These are phyloP conservation scores for Erodium maritimum DNA, from an alignment of 345 rosid species.

Conservation along the genomic window DNA sequence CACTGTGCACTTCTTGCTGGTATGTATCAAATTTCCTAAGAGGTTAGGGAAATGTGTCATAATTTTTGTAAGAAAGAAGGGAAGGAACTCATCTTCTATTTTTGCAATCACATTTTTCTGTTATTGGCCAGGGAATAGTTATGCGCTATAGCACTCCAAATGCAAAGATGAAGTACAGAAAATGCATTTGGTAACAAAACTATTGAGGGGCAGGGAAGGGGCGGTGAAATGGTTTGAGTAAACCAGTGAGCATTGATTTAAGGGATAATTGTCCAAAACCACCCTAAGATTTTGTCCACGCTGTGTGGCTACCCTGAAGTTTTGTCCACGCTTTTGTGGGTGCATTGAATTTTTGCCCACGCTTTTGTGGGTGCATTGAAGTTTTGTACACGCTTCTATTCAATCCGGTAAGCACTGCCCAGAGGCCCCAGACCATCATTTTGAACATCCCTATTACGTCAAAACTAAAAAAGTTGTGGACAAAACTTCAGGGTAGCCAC, in stretches of 20 bases:
- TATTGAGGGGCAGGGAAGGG: neutral
- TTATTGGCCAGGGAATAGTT: neutral
- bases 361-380: too few relatives aligned
- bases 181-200: neutral
- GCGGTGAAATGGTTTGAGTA: neutral
- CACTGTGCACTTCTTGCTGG: constrained; percentile 90
- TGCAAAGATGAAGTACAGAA: neutral
- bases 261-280: too few relatives aligned
- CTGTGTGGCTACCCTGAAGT: too few relatives aligned
- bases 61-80: neutral
- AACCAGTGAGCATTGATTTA: neutral
- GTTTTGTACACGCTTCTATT: too few relatives aligned
- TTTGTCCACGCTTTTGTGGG: too few relatives aligned
- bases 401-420: too few relatives aligned
- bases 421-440: too few relatives aligned
- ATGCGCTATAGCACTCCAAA: neutral
- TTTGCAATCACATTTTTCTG: neutral
- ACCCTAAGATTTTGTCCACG: too few relatives aligned
- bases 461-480: too few relatives aligned
- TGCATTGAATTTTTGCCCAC: too few relatives aligned
- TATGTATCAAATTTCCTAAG: constrained; percentile 11
- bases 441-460: too few relatives aligned
- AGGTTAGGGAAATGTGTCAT: neutral
- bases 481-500: too few relatives aligned
- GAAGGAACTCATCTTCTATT: neutral